Base-by-base conservation (phyloP, 192 early-diverging fungal species). In the Coemansia sp. region DNA sequence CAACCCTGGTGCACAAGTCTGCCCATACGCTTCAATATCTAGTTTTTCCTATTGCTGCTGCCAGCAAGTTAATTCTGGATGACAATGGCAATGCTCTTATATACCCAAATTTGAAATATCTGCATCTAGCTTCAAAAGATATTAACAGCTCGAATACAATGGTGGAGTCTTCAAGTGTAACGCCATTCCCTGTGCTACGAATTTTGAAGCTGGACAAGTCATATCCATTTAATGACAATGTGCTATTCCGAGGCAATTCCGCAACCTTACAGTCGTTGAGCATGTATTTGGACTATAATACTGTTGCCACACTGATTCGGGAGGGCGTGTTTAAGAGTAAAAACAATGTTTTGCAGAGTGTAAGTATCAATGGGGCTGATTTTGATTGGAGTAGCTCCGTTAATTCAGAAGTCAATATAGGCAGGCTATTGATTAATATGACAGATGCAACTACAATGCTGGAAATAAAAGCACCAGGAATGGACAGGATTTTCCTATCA, bases 181-280 rank as follows among this genome's bases (percentile, higher is more conserved):
- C 27, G 27, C 27, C 52, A 16, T 67, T 55, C 54, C 66, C 66
- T 9, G 29, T 8, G 11, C 44, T 67, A 33, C 2, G 31, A 3
- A 13, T 29, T 7, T 18, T 67, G 10, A 20, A 38, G 29, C 33
- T 49, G 3, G 33, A 38, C 1, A 10, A 36, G 22, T 18, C 20
- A 11, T 67, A 67, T n/a, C 66, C 66, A 54, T 67, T 67, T 24
- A 54, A 29, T 13, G 34, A 67, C 38, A 33, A 67, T 38, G 52
- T 54, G 33, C 33, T 67, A 18, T 67, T 67, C 20, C 49, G 66
- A 31, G 66, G 66, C 9, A 67, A 67, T 31, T 15, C 33, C 4
- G 46, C n/a, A 3, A 67, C 51, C 2, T 31, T 67, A 10, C n/a
- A 54, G 49, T 18, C 38, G 5, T 10, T 67, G 54, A 27, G 8